Conservation (phyloP, 371 early-diverging fungal genomes). For the Apophysomyces trapeziformis region DNA sequence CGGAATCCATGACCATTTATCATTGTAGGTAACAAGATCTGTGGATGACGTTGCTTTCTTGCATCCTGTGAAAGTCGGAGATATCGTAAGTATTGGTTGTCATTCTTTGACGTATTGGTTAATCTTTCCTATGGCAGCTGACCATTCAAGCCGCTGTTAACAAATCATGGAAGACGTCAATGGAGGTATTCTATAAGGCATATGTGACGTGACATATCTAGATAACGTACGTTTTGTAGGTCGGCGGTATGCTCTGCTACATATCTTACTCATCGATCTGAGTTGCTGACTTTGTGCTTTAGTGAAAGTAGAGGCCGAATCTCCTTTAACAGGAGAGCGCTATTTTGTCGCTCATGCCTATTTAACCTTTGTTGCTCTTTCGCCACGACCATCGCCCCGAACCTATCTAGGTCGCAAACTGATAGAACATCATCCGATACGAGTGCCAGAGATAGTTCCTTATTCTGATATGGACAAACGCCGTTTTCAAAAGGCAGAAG, state of each 20-base stretch:
- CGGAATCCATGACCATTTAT: too few species aligned
- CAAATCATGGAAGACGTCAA: conserved; percentile 74
- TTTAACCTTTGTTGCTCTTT: conserved; percentile 76
- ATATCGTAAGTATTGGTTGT: conserved; percentile 51
- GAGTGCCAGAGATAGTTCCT: conserved; percentile 56
- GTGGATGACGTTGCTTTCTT: conserved; percentile 75
- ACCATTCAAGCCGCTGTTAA: conserved; percentile 72
- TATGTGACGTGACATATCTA: background rate
- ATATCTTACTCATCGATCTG: background rate
- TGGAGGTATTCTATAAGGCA: conserved; percentile 56
- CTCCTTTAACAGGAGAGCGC: conserved; percentile 60
- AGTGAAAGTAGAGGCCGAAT: conserved; percentile 74
- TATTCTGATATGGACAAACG: conserved; percentile 47
- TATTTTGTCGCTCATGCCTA: conserved; percentile 75
- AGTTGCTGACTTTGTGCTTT: background rate
- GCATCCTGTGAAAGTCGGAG: conserved; percentile 67
- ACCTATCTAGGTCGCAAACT: conserved; percentile 42
- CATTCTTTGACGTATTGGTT: background rate
- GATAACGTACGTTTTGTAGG: conserved; percentile 18
- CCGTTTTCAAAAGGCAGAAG: conserved; percentile 64
- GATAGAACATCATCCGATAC: conserved; percentile 36
- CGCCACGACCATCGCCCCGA: conserved; percentile 37
- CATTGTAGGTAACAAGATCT: conserved; percentile 60
- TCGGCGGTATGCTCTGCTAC: conserved; percentile 35
- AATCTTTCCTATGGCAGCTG: conserved; percentile 21